Conservation (phyloP, 345 rosid genomes). For the Populus ilicifolia region DNA sequence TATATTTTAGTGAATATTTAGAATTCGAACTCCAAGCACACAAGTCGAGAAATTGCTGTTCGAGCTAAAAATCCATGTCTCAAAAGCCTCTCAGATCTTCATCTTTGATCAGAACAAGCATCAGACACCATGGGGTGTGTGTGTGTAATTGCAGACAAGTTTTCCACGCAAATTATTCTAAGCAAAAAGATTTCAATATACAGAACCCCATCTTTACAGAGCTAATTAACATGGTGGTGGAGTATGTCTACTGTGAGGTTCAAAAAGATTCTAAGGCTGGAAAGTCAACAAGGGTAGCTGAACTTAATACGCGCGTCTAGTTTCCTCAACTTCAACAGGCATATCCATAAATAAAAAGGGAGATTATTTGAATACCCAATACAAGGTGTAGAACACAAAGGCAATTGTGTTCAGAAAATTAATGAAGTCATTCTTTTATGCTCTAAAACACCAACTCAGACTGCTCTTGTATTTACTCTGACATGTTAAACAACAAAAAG, state of each 20-base stretch:
- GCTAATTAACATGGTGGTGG: not conserved
- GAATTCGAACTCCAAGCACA: not conserved
- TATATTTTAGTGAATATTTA: not conserved
- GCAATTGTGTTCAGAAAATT: not conserved
- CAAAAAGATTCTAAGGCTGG: not conserved
- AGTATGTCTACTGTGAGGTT: not conserved
- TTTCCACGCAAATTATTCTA: not conserved
- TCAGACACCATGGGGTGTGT: not conserved
- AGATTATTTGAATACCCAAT: not conserved
- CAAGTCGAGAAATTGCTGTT: not conserved
- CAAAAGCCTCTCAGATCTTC: not conserved
- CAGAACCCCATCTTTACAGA: not conserved
- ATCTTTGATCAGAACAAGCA: not conserved
- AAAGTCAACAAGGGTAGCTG: not conserved
- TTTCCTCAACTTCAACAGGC: not conserved
- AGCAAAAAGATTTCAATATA: not conserved
- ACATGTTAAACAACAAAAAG: not conserved
- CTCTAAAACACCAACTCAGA: not conserved
- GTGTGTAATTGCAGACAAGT: not conserved
- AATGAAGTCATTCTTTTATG: not conserved
- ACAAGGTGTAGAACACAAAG: not conserved
- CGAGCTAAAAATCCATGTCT: not conserved
- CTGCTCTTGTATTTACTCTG: not conserved
- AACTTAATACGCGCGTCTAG: not conserved
- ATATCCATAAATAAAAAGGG: not conserved